These are phyloP conservation scores for Intubia oerlemansii DNA, from an alignment of 2,329 filamentous ascomycete species.

Conservation along the genomic window DNA sequence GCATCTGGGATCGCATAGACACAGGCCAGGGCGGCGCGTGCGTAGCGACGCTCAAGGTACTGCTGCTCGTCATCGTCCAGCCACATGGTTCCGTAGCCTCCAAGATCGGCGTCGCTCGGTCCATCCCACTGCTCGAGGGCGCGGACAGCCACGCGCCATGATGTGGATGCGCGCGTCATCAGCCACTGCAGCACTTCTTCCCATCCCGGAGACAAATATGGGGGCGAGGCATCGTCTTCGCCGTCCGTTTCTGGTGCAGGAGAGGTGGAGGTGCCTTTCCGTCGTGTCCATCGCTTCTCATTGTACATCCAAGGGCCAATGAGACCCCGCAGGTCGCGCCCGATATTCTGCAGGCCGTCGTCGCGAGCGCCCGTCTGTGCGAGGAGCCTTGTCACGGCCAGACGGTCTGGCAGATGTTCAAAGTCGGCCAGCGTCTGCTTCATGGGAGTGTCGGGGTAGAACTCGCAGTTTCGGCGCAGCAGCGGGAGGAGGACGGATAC, in stretches of 20 bases:
- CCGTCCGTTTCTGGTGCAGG: no score
- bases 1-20: constrained; percentile 45
- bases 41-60: constrained; percentile 41
- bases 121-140: constrained; percentile 55
- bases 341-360: constrained; percentile 20
- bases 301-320: constrained; percentile 57
- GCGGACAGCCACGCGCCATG: constrained; percentile 39
- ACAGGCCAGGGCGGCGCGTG: constrained; percentile 43
- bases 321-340: constrained; percentile 44
- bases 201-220: constrained; percentile 46
- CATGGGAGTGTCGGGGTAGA: constrained; percentile 32
- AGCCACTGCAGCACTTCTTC: constrained; percentile 50
- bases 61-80: constrained; percentile 37
- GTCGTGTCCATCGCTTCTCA: constrained; percentile 31
- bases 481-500: constrained; percentile 48
- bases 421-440: constrained; percentile 39
- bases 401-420: constrained; percentile 33
- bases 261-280: constrained; percentile 5
- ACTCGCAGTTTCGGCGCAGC: constrained; percentile 46
- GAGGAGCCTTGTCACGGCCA: constrained; percentile 40
- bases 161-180: constrained; percentile 28
- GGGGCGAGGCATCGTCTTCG: constrained; percentile 7
- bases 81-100: constrained; percentile 32
- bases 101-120: constrained; percentile 47
- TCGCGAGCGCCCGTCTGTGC: constrained; percentile 24